These are phyloP conservation scores for Dactylorhiza incarnata DNA, from an alignment of 106 monocot species.

Conservation along the genomic window DNA sequence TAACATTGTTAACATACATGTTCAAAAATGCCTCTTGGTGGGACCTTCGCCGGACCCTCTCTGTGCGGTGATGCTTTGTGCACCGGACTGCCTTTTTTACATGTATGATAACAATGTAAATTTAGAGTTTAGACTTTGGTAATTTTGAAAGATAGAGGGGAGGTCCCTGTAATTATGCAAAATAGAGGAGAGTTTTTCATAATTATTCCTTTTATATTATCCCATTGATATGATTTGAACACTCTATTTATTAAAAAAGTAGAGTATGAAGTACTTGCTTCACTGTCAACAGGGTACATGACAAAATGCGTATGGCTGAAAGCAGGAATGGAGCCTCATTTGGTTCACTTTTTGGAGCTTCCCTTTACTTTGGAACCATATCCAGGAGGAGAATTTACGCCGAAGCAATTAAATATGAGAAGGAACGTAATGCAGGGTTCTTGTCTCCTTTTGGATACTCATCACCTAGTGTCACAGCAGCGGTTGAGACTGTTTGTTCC, in stretches of 20 bases:
- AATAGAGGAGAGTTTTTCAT: neutral
- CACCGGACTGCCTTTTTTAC: too few species aligned
- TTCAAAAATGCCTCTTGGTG: too few species aligned
- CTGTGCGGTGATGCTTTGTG: too few species aligned
- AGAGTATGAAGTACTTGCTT: neutral
- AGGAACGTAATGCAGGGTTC: constrained; percentile 92
- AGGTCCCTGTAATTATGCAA: too few species aligned
- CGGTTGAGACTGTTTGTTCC: constrained; percentile 70
- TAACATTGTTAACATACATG: too few species aligned
- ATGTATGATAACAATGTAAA: too few species aligned
- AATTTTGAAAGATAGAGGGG: too few species aligned
- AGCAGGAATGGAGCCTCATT: constrained; percentile 69
- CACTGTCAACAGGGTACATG: constrained; percentile 50
- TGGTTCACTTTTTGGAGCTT: constrained; percentile 54
- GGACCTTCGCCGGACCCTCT: too few species aligned
- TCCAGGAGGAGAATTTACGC: constrained; percentile 79
- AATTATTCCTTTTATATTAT: neutral
- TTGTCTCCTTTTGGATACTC: constrained; percentile 97
- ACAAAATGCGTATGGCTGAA: constrained; percentile 66
- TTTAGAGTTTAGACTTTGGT: too few species aligned
- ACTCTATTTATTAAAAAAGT: neutral
- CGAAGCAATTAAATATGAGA: constrained; percentile 93
- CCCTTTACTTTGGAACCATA: constrained; percentile 66
- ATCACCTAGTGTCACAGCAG: constrained; percentile 61
- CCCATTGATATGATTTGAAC: neutral